phyloP scores from a whole-genome alignment of 257 asterid genomes.

The Fraxinus pennsylvanica region DNA sequence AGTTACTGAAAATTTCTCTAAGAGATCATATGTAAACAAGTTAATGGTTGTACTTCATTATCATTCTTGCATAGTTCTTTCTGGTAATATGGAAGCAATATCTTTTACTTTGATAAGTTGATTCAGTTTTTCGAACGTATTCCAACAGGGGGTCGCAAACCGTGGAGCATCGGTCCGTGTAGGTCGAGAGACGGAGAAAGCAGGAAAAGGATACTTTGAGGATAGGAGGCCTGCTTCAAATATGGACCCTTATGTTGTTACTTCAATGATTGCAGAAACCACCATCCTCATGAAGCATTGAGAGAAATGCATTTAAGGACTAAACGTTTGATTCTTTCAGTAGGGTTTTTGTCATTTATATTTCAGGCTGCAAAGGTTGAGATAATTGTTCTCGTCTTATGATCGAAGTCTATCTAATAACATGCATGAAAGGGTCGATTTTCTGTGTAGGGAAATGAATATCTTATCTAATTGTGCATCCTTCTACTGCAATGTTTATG shows the following conservation, averaged over 20 bases:
- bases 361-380: neutral
- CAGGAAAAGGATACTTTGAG: constrained; percentile 93
- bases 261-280: constrained; percentile 93
- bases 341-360: neutral
- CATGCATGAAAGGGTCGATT: neutral
- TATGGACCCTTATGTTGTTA: constrained; percentile 92
- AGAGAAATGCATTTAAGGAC: neutral
- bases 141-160: constrained; percentile 81
- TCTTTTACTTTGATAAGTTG: neutral
- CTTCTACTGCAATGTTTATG: no score
- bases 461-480: no score
- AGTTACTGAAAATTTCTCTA: no score
- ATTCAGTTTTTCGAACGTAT: neutral
- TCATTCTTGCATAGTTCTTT: neutral
- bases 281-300: constrained; percentile 63
- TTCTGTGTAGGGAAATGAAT: no score
- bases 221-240: constrained; percentile 94
- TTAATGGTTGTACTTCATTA: no score
- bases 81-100: no score
- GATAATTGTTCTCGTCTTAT: neutral
- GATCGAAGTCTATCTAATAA: neutral
- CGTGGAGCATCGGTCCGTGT: constrained; percentile 93
- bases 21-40: neutral
- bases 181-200: constrained; percentile 88
- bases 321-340: neutral